phyloP scores from a whole-genome alignment of 2,329 filamentous ascomycete genomes.

The Pseudogymnoascus sp. region DNA sequence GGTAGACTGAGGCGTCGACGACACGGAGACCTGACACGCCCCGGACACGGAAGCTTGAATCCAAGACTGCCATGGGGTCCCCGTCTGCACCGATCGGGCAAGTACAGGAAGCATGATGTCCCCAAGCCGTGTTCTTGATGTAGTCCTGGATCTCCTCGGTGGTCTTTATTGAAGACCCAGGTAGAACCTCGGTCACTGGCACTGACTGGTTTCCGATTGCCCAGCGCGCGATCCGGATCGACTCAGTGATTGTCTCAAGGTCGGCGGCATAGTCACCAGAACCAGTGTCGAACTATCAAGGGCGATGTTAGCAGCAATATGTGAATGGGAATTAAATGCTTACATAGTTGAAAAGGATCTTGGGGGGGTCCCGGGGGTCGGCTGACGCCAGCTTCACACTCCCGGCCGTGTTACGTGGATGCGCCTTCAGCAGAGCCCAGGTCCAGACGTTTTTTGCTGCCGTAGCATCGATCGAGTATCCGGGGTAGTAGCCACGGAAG shows the following conservation, averaged over 20 bases:
- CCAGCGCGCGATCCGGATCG: slow-evolving; percentile 15
- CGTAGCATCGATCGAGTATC: slow-evolving; percentile 30
- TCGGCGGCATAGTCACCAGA: slow-evolving; percentile 16
- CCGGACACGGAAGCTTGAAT: slow-evolving; percentile 48
- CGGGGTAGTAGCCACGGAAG: slow-evolving; percentile 37
- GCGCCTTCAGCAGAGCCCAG: slow-evolving; percentile 47
- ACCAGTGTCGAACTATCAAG: slow-evolving; percentile 38
- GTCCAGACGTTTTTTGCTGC: slow-evolving; percentile 34
- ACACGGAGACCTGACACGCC: slow-evolving; percentile 49
- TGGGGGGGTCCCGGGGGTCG: slow-evolving; percentile 56
- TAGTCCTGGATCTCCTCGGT: slow-evolving; percentile 40
- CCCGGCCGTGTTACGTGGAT: slow-evolving; percentile 55
- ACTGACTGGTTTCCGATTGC: slow-evolving; percentile 36
- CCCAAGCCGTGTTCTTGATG: slow-evolving; percentile 44
- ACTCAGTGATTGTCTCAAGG: slow-evolving; percentile 18
- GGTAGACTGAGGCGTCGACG: slow-evolving; percentile 53
- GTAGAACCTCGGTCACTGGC: slow-evolving; percentile 36
- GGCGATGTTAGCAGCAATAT: background rate
- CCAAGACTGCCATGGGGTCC: slow-evolving; percentile 41
- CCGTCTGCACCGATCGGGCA: slow-evolving; percentile 41
- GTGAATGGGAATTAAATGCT: background rate
- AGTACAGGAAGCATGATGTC: slow-evolving; percentile 51
- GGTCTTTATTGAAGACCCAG: slow-evolving; percentile 33
- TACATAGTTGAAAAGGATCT: slow-evolving; percentile 53
- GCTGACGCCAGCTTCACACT: slow-evolving; percentile 52